These are phyloP conservation scores for Pseudotsuga menziesii DNA, from an alignment of 75 land plant genomes.

Conservation along the genomic window DNA sequence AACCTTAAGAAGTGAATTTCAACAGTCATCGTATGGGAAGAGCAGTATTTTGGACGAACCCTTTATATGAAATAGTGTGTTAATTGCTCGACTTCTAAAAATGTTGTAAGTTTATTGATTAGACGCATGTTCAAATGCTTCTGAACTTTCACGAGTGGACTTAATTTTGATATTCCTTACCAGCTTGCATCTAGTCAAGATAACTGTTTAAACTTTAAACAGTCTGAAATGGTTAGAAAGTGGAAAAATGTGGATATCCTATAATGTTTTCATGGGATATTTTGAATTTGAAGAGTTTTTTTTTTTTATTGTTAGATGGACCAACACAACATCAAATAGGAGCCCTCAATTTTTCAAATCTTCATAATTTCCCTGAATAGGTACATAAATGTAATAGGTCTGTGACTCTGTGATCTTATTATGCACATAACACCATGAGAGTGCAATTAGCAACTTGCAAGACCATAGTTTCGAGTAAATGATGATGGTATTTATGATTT, in stretches of 20 bases:
- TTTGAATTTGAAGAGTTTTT: neutral
- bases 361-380: neutral
- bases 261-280: no score
- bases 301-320: neutral
- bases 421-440: neutral
- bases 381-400: neutral
- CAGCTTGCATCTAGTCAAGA: neutral
- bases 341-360: neutral
- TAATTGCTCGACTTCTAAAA: neutral
- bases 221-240: neutral
- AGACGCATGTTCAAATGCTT: neutral
- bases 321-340: neutral
- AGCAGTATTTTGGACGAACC: no score
- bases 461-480: neutral
- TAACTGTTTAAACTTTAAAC: neutral
- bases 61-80: no score
- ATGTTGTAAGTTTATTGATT: neutral
- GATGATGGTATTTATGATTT: neutral
- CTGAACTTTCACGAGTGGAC: neutral
- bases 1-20: neutral
- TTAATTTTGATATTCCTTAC: neutral
- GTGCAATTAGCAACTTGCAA: neutral
- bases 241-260: neutral
- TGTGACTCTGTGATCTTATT: neutral
- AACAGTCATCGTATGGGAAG: no score